Base-by-base conservation (phyloP, 495 filamentous ascomycete genomes). In the Xylaria telfairii region DNA sequence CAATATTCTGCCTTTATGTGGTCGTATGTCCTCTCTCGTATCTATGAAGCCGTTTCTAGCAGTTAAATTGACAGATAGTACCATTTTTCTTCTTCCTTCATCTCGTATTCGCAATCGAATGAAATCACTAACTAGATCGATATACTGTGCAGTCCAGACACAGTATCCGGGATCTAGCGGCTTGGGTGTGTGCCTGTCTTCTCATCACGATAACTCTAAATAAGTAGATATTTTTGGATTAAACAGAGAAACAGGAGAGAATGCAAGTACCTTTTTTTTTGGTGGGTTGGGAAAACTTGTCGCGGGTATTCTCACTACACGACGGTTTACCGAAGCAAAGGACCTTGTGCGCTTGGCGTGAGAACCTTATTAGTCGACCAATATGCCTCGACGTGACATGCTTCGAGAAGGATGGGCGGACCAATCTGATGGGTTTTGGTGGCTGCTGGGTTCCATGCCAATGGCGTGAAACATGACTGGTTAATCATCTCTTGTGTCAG, bases 281-380 rank as follows among this genome's bases (percentile, higher is more conserved):
- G 44, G 30, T 30, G 49, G 32, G 53, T 34, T 68, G 37, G 32
- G 53, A 66, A 24, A 49, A 41, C 4, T 30, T 13, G 13, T 46
- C 61, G 12, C 64, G 15, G 24, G 12, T n/a, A 34, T 15, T 34
- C 28, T 24, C 42, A 54, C 21, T 39, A 65, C 19, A 37, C 15
- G 5, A 64, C 49, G 37, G 44, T 8, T 44, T 41, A 65, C 68
- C 59, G 60, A 56, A 49, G 30, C 51, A 39, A 64, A 64, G 30
- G 37, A 32, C 19, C 26, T 17, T 21, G 49, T 47, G 41, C 26
- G 56, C 69, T 71, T 71, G 69, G 69, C 69, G 69, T 71, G 69
- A 71, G 69, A 71, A 71, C 69, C 69, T 71, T 71, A 71, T 71
- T 67, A 71, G 19, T 42, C 42, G 42, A 26, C 26, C 30, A 46